Evolutionary conservation across 768 basidiomycete species (phyloP).

Genomic region (Leccinum fibrillosum): DNA sequence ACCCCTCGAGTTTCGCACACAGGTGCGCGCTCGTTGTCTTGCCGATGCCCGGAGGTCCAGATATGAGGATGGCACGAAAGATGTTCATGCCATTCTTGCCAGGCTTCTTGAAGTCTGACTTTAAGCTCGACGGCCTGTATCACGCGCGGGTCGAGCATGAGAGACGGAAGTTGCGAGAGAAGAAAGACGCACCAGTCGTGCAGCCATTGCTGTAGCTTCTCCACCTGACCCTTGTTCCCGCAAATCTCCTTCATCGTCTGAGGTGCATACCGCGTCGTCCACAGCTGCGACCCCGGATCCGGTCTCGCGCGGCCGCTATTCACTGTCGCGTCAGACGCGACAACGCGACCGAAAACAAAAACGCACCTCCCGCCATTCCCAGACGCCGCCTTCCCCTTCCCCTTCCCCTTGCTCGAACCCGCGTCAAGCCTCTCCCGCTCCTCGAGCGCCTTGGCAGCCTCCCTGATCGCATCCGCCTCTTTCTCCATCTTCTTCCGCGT

Average conservation of each 20-base stretch:
- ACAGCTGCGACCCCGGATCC: conserved; percentile 66
- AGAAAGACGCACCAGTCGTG: conserved; percentile 66
- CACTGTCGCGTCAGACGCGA: neutral
- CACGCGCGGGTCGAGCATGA: neutral
- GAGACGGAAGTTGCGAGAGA: neutral
- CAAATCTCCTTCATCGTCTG: conserved; percentile 85
- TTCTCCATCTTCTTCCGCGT: conserved; percentile 76
- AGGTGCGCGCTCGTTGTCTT: conserved; percentile 97
- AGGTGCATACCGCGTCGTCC: conserved; percentile 96
- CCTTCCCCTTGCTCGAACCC: conserved; percentile 21
- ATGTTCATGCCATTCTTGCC: conserved; percentile 88
- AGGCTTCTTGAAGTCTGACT: conserved; percentile 85
- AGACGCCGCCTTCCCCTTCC: conserved; percentile 4
- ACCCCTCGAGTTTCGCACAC: conserved; percentile 86
- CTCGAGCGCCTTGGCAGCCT: conserved; percentile 77
- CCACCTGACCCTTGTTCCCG: conserved; percentile 90
- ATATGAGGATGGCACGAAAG: conserved; percentile 84
- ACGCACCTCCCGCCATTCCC: conserved; percentile 8
- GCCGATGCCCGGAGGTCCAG: conserved; percentile 94
- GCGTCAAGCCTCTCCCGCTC: conserved; percentile 58
- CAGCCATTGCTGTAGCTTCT: conserved; percentile 87
- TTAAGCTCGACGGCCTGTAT: conserved; percentile 68
- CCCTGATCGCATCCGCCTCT: conserved; percentile 71
- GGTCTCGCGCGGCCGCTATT: conserved; percentile 29
- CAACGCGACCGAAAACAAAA: neutral